Percentiles rank a stretch among this genome's conserved stretches.
phyloP scores from a whole-genome alignment of 179 eudicot species.

The Spinacia oleracea region DNA sequence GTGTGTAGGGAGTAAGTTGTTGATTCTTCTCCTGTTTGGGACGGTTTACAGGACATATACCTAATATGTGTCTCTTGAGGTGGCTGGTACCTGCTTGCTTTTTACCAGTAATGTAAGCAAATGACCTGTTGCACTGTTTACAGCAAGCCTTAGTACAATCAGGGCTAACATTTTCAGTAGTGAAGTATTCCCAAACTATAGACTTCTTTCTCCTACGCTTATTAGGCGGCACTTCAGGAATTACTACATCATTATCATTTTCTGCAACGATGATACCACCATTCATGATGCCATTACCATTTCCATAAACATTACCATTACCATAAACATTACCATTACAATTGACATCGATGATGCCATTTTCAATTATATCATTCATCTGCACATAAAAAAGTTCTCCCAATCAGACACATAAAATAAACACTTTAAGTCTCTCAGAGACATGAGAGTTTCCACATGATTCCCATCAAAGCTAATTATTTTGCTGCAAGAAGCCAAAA shows the following conservation, averaged over 20 bases:
- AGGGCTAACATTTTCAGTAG: conserved; percentile 47
- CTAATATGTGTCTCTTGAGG: conserved; percentile 80
- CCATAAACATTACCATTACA: conserved; percentile 10
- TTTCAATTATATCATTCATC: conserved; percentile 33
- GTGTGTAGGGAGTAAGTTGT: conserved; percentile 24
- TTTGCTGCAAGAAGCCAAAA: background rate
- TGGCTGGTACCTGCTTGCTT: conserved; percentile 92
- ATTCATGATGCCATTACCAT: conserved; percentile 22
- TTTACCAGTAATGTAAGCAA: conserved; percentile 72
- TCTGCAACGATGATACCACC: conserved; percentile 5
- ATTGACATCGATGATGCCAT: conserved; percentile 8
- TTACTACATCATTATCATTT: conserved; percentile 30
- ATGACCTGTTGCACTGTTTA: conserved; percentile 77
- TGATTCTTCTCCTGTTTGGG: conserved; percentile 40
- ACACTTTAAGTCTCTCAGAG: background rate
- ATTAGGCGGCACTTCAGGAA: conserved; percentile 38
- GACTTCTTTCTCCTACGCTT: conserved; percentile 77
- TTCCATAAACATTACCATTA: conserved; percentile 21
- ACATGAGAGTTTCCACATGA: background rate
- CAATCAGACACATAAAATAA: background rate
- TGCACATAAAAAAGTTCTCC: conserved; percentile 22
- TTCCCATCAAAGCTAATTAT: background rate
- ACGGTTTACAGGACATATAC: conserved; percentile 63
- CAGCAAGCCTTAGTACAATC: conserved; percentile 68
- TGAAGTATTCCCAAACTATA: conserved; percentile 86